A percentile compares a stretch with the other conserved stretches of the same genome.
Conservation (phyloP, 805 yeast genomes). For the Debaryomyces castellii region DNA sequence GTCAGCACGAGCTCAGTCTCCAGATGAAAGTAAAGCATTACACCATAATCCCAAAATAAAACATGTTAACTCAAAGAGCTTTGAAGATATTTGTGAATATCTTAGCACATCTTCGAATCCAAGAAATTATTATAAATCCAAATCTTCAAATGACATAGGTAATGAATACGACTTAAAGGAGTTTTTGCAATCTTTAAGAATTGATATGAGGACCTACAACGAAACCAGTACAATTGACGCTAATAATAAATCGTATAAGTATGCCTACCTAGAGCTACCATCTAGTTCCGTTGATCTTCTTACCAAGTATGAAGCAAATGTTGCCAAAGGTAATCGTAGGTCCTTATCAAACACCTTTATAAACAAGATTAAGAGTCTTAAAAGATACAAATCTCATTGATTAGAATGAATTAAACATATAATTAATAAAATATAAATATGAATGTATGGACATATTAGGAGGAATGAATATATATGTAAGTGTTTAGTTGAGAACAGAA, state of each 20-base stretch:
- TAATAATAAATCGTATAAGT: no score
- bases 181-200: neutral
- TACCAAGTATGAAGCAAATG: neutral
- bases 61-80: neutral
- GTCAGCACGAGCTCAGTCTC: neutral
- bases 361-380: neutral
- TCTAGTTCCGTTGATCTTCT: neutral
- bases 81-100: neutral
- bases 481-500: neutral
- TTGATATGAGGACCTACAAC: neutral
- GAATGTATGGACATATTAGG: slow-evolving; percentile 2
- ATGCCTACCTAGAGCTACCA: neutral
- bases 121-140: neutral
- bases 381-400: neutral
- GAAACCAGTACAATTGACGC: neutral
- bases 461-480: neutral
- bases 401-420: neutral
- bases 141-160: neutral
- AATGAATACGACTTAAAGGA: neutral
- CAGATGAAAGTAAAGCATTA: neutral
- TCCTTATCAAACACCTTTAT: neutral
- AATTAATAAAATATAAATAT: neutral
- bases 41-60: neutral
- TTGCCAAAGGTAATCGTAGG: neutral
- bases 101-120: neutral